Percentiles rank a stretch among this genome's conserved stretches.
phyloP scores from a whole-genome alignment of 371 early-diverging fungal species.

The Actinomortierella wolfii region DNA sequence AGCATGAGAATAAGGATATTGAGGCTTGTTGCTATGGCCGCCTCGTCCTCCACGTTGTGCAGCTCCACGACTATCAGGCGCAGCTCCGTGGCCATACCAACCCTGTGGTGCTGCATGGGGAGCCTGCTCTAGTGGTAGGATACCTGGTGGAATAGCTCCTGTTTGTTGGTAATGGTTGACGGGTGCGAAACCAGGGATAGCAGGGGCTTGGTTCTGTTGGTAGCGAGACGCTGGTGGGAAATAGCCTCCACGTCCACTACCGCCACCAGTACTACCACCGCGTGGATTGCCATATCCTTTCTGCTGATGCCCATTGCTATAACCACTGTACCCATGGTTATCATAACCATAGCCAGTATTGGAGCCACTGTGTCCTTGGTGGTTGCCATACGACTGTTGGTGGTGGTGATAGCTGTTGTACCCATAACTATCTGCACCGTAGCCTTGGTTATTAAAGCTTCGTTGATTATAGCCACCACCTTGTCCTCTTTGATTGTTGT shows the following conservation, averaged over 20 bases:
- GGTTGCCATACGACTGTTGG: conserved; percentile 20
- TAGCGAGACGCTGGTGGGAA: conserved; percentile 22
- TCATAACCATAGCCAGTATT: conserved; percentile 17
- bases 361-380: conserved; percentile 19
- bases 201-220: conserved; percentile 12
- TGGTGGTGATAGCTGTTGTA: conserved; percentile 11
- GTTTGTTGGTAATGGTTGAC: conserved; percentile 33
- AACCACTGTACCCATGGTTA: conserved; percentile 21
- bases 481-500: conserved; percentile 27
- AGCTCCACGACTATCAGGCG: conserved; percentile 9
- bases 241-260: conserved; percentile 14
- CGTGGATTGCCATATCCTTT: conserved; percentile 3
- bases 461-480: conserved; percentile 16
- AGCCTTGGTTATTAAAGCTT: conserved; percentile 8
- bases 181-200: conserved; percentile 30
- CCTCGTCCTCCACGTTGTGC: conserved; percentile 27
- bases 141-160: conserved; percentile 30
- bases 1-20: conserved; percentile 31
- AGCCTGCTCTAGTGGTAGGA: conserved; percentile 17
- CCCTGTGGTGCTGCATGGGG: conserved; percentile 13
- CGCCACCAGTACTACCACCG: conserved; percentile 23
- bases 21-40: conserved; percentile 25
- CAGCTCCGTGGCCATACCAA: conserved; percentile 32
- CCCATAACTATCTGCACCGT: conserved; percentile 10
- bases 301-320: conserved; percentile 15